Base-by-base conservation (phyloP, 1,284 basidiomycete species). In the Sporisorium exsertum region DNA sequence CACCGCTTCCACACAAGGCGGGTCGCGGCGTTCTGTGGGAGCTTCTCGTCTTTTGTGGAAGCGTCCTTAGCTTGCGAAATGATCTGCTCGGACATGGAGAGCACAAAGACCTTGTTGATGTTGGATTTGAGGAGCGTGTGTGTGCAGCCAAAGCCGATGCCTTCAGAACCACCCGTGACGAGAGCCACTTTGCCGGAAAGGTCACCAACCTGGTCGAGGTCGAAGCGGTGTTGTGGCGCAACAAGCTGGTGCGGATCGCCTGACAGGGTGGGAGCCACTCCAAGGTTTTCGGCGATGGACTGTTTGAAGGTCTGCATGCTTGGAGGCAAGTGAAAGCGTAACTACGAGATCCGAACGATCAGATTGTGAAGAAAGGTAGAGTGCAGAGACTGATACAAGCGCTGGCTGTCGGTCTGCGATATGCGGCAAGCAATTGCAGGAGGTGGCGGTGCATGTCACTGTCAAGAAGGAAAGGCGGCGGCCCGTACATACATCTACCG, bases 61-160 rank as follows among this genome's bases (percentile, higher is more conserved):
- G 66, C 66, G 10, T 63, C 22, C 32, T 47, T 69, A 35, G 66
- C 66, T 20, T 58, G 60, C 6, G 49, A 29, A 51, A 69, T 58
- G 60, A 69, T 69, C 29, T 69, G 37, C 45, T 69, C 55, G 5
- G 66, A 69, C 46, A 57, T 58, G 45, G 66, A 69, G 12, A 69
- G 13, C 10, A 69, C 51, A 42, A 62, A 69, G n/a, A 69, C 45
- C 35, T 69, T 69, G 42, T 46, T 43, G 20, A 69, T 58, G 60
- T 63, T 63, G 51, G 59, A 45, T 29, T 69, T 69, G 26, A 69
- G 56, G 26, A 69, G 54, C 8, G 66, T 69, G 47, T 69, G 66
- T 4, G 66, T 69, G 66, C 66, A 69, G 0, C 66, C 66, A 12
- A 55, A 69, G 22, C 66, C 66, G 18, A 69, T 63, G 0, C 66